Conservation (phyloP, 1,139 yeast species). For the Candida sanyaensis region DNA sequence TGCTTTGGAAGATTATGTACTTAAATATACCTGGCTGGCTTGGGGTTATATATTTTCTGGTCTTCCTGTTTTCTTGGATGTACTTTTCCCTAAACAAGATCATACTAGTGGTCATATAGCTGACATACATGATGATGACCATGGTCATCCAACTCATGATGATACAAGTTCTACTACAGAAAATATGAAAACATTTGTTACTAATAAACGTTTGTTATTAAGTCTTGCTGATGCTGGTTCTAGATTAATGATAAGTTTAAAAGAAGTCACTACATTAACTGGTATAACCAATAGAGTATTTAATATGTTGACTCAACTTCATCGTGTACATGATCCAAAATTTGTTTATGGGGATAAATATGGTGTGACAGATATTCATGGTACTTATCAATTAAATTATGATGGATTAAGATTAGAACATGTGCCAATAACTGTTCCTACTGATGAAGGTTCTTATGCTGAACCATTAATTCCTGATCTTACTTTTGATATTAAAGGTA, state of each 20-base stretch:
- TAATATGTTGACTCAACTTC: constrained; percentile 70
- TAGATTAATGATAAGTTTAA: constrained; percentile 92
- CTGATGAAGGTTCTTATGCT: constrained; percentile 56
- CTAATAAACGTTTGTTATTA: constrained; percentile 86
- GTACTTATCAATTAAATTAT: constrained; percentile 80
- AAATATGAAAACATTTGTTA: constrained; percentile 86
- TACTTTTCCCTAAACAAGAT: constrained; percentile 34
- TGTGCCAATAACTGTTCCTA: constrained; percentile 81
- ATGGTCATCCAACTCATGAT: constrained; percentile 10
- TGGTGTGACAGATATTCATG: constrained; percentile 62
- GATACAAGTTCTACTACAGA: constrained; percentile 27
- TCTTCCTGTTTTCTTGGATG: constrained; percentile 68
- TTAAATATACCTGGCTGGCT: constrained; percentile 94
- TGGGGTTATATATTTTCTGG: constrained; percentile 90
- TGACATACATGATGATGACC: constrained; percentile 6
- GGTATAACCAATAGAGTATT: constrained; percentile 91
- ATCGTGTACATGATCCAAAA: constrained; percentile 74
- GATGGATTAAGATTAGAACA: constrained; percentile 72
- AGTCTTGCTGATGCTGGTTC: constrained; percentile 96
- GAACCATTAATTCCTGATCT: constrained; percentile 56
- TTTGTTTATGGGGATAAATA: constrained; percentile 62
- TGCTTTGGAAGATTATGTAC: constrained; percentile 79
- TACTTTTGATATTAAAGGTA: constrained; percentile 65
- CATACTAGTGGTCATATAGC: constrained; percentile 15
- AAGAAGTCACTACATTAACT: constrained; percentile 87